These are phyloP conservation scores for Neonectria sp. DNA, from an alignment of 2,329 filamentous ascomycete species.

Conservation along the genomic window DNA sequence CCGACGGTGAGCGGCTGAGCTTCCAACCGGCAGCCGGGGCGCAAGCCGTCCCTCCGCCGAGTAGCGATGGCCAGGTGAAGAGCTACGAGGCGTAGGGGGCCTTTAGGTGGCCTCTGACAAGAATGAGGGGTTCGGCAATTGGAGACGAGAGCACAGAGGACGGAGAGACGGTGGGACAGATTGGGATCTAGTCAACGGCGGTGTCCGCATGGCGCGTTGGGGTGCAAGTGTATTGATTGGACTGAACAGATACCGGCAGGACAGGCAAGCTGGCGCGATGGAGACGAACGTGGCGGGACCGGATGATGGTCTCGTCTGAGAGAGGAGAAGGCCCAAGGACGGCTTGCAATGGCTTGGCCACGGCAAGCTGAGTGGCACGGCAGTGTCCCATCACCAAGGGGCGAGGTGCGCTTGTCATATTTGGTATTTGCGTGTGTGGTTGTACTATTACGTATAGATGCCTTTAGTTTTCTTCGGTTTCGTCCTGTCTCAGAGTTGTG, in stretches of 20 bases:
- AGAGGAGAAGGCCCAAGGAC: background rate
- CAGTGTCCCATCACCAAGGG: constrained; percentile 6
- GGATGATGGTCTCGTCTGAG: background rate
- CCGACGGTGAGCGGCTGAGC: constrained; percentile 67
- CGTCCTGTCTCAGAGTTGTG: background rate
- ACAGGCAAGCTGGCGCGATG: constrained; percentile 15
- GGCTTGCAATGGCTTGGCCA: background rate
- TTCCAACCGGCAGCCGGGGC: constrained; percentile 64
- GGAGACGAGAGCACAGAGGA: constrained; percentile 1
- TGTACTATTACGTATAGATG: constrained; percentile 37
- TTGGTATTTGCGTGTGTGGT: constrained; percentile 21
- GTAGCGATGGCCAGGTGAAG: constrained; percentile 70
- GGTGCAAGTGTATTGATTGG: constrained; percentile 32
- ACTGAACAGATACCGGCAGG: constrained; percentile 9
- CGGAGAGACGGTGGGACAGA: constrained; percentile 27
- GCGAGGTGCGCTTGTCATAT: constrained; percentile 21
- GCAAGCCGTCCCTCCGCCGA: constrained; percentile 67
- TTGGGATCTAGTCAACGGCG: constrained; percentile 37
- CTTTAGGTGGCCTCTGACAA: background rate
- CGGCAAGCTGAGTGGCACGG: background rate
- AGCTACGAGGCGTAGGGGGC: constrained; percentile 66
- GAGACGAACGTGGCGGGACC: background rate
- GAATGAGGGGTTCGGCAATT: constrained; percentile 6
- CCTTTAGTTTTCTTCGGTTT: constrained; percentile 16
- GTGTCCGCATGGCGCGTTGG: constrained; percentile 38